Conservation (phyloP, 805 yeast species). For the Yarrowia divulgata region DNA sequence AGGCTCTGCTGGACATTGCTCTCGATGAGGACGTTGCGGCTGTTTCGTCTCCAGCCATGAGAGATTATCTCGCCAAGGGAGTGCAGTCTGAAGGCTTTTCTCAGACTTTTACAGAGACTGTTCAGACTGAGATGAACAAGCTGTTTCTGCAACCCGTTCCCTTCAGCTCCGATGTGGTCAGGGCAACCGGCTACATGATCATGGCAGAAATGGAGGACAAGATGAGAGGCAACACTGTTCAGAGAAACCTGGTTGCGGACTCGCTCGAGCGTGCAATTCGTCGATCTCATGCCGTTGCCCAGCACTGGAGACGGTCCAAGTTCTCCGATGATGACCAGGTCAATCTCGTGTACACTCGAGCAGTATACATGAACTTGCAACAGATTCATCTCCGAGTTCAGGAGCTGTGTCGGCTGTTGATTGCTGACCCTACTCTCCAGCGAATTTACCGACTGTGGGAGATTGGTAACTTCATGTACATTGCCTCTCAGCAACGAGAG, state of each 20-base stretch:
- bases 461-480: slow-evolving; percentile 31
- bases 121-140: slow-evolving; percentile 25
- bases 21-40: slow-evolving; percentile 21
- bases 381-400: slow-evolving; percentile 11
- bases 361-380: slow-evolving; percentile 14
- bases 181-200: slow-evolving; percentile 32
- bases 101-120: background rate
- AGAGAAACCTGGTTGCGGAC: slow-evolving; percentile 9
- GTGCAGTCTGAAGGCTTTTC: slow-evolving; percentile 19
- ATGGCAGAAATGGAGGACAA: slow-evolving; percentile 35
- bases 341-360: slow-evolving; percentile 28
- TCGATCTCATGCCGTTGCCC: slow-evolving; percentile 23
- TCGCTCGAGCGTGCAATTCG: slow-evolving; percentile 8
- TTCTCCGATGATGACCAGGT: slow-evolving; percentile 27
- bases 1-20: slow-evolving; percentile 7
- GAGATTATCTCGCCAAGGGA: slow-evolving; percentile 11
- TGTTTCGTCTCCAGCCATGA: slow-evolving; percentile 15
- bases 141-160: slow-evolving; percentile 14
- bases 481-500: slow-evolving; percentile 7
- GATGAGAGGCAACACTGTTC: slow-evolving; percentile 16
- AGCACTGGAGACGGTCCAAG: slow-evolving; percentile 19
- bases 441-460: slow-evolving; percentile 31
- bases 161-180: slow-evolving; percentile 1
- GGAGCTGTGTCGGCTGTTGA: slow-evolving; percentile 21
- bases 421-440: background rate